These are phyloP conservation scores for Candida nanaspora DNA, from an alignment of 805 yeast species.

Conservation along the genomic window DNA sequence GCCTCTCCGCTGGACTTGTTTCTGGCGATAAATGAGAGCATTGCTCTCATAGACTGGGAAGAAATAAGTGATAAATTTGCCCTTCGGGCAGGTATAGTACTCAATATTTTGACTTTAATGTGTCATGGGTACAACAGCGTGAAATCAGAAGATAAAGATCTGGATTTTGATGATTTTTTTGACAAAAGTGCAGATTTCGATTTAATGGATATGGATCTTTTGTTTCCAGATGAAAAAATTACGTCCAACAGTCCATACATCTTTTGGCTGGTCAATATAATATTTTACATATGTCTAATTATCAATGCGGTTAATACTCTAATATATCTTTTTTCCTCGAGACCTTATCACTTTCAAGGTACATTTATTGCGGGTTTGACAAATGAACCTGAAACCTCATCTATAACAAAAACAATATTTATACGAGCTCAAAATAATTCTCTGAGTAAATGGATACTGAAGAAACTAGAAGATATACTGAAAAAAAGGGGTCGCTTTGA, in stretches of 20 bases:
- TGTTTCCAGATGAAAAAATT: background rate
- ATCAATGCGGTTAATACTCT: background rate
- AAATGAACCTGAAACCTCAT: background rate
- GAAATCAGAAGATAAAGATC: background rate
- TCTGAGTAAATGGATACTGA: background rate
- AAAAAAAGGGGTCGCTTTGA: background rate
- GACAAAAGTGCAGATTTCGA: background rate
- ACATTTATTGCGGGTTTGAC: background rate
- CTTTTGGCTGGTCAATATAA: background rate
- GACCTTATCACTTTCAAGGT: constrained; percentile 1
- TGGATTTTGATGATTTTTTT: constrained; percentile 6
- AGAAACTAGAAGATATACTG: background rate
- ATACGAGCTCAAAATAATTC: background rate
- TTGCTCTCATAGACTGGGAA: constrained; percentile 23
- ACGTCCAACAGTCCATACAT: background rate
- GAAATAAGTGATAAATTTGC: constrained; percentile 10
- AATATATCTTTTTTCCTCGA: background rate
- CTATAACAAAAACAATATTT: background rate
- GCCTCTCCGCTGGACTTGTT: constrained; percentile 17
- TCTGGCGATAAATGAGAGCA: constrained; percentile 16
- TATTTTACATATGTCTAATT: background rate
- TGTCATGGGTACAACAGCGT: constrained; percentile 6
- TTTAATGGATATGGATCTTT: background rate
- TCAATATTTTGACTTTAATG: constrained; percentile 10
- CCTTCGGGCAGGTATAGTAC: constrained; percentile 10